Evolutionary conservation across 192 early-diverging fungal species (phyloP), one percentile per base, ranked within the genome.

Genomic region (Coemansia sp.): DNA sequence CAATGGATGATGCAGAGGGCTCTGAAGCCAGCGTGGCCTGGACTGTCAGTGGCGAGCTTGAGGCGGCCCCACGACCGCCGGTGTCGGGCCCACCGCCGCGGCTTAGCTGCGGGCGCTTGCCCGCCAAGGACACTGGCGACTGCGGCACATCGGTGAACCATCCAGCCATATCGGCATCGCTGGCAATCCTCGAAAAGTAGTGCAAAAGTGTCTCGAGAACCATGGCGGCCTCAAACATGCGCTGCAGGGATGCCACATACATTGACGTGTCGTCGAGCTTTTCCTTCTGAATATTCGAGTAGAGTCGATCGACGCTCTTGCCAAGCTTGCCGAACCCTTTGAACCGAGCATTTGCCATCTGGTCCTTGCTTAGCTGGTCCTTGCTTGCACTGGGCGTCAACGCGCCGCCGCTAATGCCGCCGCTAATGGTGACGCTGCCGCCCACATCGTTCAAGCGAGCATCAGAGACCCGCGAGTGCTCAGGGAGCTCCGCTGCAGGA

Each of bases 211-310:
- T 54, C 37, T 83, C 80, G 29, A 83, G 40, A 3, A 60, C 56
- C 80, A 83, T 77, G 9, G 63, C 62, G 4, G 68, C 75, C 60
- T 77, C 75, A 53, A 83, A 83, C 64, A 83, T 32, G 36, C 75
- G 70, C 64, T 83, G 74, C 64, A 83, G 71, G 12, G 80, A 62
- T 6, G 68, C 65, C 20, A 73, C 71, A 38, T 83, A 83, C 12
- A 58, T 62, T 0, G 74, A 69, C 4, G 80, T 83, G 60, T 83
- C 75, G 41, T 83, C 80, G 20, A 83, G 62, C 51, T 83, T 83
- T 45, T 83, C 80, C 60, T 83, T 83, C 43, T 83, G 80, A 10
- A 83, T 83, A 22, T 77, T 83, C 4, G 80, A 83, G 61, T 83
- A 83, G 15, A 83, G 42, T n/a, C 70, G 70, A 36, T 83, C 80